These are phyloP conservation scores for Pseudozyma tsukubaensis DNA, from an alignment of 1,284 basidiomycete genomes.

Conservation along the genomic window DNA sequence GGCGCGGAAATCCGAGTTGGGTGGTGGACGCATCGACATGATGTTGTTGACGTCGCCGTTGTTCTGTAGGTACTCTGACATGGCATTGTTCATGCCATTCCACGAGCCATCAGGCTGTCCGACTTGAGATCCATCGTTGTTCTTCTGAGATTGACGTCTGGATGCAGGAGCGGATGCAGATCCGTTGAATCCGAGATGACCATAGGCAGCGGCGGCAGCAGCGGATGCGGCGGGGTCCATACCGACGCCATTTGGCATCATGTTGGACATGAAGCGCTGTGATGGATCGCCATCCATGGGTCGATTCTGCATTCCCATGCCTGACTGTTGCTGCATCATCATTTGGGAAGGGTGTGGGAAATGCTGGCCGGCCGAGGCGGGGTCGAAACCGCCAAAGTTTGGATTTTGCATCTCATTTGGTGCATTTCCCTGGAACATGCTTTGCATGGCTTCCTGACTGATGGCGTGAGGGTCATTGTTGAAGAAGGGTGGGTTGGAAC, in stretches of 20 bases:
- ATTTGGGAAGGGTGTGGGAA: constrained; percentile 35
- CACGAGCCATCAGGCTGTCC: constrained; percentile 15
- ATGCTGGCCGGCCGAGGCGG: constrained; percentile 17
- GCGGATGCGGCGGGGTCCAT: constrained; percentile 41
- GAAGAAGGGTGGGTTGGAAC: constrained; percentile 40
- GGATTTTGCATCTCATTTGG: constrained; percentile 19
- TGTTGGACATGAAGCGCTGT: constrained; percentile 22
- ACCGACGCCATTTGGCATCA: constrained; percentile 21
- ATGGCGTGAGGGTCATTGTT: constrained; percentile 26
- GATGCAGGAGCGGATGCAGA: constrained; percentile 36
- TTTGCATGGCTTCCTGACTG: constrained; percentile 42
- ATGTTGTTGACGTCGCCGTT: constrained; percentile 2
- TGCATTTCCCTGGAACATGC: constrained; percentile 28
- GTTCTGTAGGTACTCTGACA: constrained; percentile 29
- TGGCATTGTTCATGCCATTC: constrained; percentile 19
- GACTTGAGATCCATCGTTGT: constrained; percentile 12
- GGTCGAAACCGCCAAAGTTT: constrained; percentile 26
- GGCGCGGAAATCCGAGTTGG: constrained; percentile 20
- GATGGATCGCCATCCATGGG: constrained; percentile 17
- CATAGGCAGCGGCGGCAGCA: constrained; percentile 53
- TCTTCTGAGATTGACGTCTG: constrained; percentile 32
- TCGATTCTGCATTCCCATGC: constrained; percentile 13
- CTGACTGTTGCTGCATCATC: constrained; percentile 35
- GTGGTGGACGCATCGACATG: constrained; percentile 28
- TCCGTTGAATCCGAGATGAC: constrained; percentile 42